Percentiles rank a stretch among this genome's conserved stretches.
Conservation (phyloP, 169 alveolate species). For the Condylostoma magnum region DNA sequence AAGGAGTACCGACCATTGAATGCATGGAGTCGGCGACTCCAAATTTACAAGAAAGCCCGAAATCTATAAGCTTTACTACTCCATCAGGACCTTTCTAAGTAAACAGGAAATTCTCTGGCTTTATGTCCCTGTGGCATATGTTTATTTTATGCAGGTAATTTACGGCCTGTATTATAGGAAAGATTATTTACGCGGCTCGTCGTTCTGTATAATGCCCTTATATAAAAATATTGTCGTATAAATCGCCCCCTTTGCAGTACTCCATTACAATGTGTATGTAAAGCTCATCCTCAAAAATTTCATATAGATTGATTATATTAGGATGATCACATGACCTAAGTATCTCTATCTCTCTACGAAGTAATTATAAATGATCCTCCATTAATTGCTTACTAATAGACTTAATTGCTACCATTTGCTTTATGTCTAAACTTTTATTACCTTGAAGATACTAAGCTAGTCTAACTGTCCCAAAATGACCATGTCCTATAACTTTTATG, state of each 20-base stretch:
- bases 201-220: conserved; percentile 58
- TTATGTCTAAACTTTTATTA: conserved; percentile 61
- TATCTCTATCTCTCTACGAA: conserved; percentile 43
- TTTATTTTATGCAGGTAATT: conserved; percentile 74
- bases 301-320: conserved; percentile 65
- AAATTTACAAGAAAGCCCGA: background rate
- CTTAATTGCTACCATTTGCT: conserved; percentile 48
- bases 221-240: conserved; percentile 52
- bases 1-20: conserved; percentile 51
- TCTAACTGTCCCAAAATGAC: conserved; percentile 13
- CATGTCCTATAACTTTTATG: conserved; percentile 15
- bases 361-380: conserved; percentile 40
- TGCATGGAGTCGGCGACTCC: conserved; percentile 1
- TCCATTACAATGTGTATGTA: conserved; percentile 63
- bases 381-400: background rate
- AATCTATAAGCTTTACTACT: conserved; percentile 1
- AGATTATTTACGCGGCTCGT: conserved; percentile 67
- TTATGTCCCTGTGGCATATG: conserved; percentile 81
- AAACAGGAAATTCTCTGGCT: conserved; percentile 72
- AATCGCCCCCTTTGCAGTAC: conserved; percentile 31
- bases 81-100: conserved; percentile 25
- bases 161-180: conserved; percentile 73
- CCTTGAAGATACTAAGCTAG: conserved; percentile 57
- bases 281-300: conserved; percentile 64
- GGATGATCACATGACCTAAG: conserved; percentile 52